Evolutionary conservation across 164 flowering plant genomes (phyloP), one percentile per base, ranked within the genome.

Genomic region (Liquidambar formosana): DNA sequence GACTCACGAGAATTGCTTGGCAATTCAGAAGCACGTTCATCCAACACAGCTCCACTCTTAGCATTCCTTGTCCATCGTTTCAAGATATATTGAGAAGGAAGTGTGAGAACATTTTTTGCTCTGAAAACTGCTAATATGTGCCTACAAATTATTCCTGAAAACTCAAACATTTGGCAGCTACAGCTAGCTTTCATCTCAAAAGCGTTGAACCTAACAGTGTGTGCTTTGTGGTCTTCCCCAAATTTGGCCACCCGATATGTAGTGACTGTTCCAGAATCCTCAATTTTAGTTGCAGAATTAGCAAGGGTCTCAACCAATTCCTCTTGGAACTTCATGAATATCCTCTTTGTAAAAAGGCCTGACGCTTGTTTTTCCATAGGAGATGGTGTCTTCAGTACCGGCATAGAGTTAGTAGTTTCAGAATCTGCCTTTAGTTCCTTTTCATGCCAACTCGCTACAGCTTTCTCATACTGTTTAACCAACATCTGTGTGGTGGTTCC

Each of bases 351-450:
- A 59, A 71, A 81, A 18, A 81, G 69, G 63, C 46, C 70, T 22
- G 85, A 82, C 18, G 85, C 85, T 73, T 82, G 85, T 69, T 82
- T 82, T 66, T 82, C 85, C 81, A 73, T 82, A 5, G 85, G 83
- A 67, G 85, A 79, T 66, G 85, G 85, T 43, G 83, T 82, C 76
- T 73, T 82, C 21, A 82, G 71, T 58, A 74, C 64, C 0, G 82
- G 82, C 1, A 68, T 64, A 26, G 73, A 66, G 70, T 73, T 76
- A 16, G 43, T 77, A 4, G 85, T 79, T 66, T 79, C 85, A 69
- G 57, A 71, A 57, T 82, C 82, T 11, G 80, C 82, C 64, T 79
- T 77, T 18, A 77, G 9, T 63, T 79, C 82, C 71, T 74, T 82
- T 21, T 82, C 85, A 68, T 73, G 80, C 82, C 81, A 77, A 58